Evolutionary conservation across 2,329 filamentous ascomycete genomes (phyloP).

Genomic region (Pseudofabraea citricarpa): DNA sequence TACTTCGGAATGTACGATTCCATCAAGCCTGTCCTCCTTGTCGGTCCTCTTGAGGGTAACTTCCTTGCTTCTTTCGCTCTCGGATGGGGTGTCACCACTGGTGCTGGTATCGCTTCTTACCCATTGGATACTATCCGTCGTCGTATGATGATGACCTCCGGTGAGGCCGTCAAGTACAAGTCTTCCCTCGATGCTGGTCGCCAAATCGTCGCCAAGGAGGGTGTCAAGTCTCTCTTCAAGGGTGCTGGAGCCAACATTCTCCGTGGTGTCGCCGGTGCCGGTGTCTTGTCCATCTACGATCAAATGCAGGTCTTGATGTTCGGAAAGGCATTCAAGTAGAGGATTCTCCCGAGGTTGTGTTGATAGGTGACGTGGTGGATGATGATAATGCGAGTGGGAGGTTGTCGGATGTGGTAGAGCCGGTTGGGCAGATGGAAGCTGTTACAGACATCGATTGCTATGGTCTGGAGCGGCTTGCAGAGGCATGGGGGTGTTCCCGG

Average conservation of each 20-base stretch:
- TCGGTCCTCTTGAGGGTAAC: conserved; percentile 89
- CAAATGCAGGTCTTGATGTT: conserved; percentile 99
- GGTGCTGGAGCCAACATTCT: conserved; percentile 99
- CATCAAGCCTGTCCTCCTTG: conserved; percentile 96
- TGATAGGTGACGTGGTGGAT: conserved; percentile 9
- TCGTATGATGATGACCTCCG: conserved; percentile 99
- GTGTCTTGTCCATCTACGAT: conserved; percentile 99
- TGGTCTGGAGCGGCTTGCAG: conserved; percentile 30
- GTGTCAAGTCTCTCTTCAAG: conserved; percentile 99
- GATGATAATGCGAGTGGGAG: conserved; percentile 17
- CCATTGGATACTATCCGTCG: conserved; percentile 99
- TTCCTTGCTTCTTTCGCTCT: conserved; percentile 99
- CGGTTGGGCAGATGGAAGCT: conserved; percentile 25
- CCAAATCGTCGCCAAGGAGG: conserved; percentile 97
- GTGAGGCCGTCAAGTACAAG: conserved; percentile 99
- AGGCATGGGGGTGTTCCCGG: conserved; percentile 19
- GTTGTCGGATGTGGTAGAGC: conserved; percentile 12
- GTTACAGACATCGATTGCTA: conserved; percentile 27
- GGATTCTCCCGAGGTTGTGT: conserved; percentile 24
- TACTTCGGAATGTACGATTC: conserved; percentile 99
- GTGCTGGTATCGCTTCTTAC: conserved; percentile 99
- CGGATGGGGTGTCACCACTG: conserved; percentile 98
- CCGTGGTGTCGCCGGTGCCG: conserved; percentile 99
- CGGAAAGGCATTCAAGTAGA: conserved; percentile 96
- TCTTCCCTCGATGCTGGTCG: conserved; percentile 89